Evolutionary conservation across 2,329 filamentous ascomycete species (phyloP), one percentile per base, ranked within the genome.

Genomic region (Zymoseptoria ardabiliae): DNA sequence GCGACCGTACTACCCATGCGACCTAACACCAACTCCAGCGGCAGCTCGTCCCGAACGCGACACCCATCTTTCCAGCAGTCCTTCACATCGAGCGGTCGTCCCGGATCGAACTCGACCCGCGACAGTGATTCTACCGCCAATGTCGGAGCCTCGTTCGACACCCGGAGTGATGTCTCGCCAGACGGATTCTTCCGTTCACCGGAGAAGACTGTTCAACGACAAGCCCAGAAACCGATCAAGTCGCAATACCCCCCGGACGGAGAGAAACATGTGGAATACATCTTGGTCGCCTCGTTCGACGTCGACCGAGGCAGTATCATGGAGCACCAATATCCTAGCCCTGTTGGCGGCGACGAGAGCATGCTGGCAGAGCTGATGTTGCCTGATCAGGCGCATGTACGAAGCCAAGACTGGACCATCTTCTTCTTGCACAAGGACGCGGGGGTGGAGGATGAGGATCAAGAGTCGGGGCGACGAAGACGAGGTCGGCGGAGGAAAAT

Each of bases 351-450:
- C 30, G 93, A 99, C 72, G 94, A 99, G 77, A 89, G 96, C 70
- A 97, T 97, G 92, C 77, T 99, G 71, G 94, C 94, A 6, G 94
- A 99, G 78, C 84, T 99, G 70, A 99, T 99, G 94, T 79, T 99
- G 73, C 94, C 94, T 0, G 94, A 99, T 75, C 93, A 97, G 75
- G 91, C 93, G 21, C 94, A 99, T 76, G 86, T 94, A 62, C 85
- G 94, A 48, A 93, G 89, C 70, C 92, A 97, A 76, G 94, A 99
- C 74, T 99, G 94, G 94, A 99, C 94, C 50, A 96, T 97, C 58
- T 99, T 99, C 78, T 99, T 99, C 73, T 74, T 99, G 58, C 94
- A 99, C 77, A 97, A 97, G 74, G 94, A 99, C 73, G 90, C 87
- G 3, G 92, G 85, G 61, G 85, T 88, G 61, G 89, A 93, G 59